Percentiles rank a stretch among this genome's conserved stretches.
These are phyloP conservation scores for Biscogniauxia sp. DNA, from an alignment of 2,329 filamentous ascomycete species.

Conservation along the genomic window DNA sequence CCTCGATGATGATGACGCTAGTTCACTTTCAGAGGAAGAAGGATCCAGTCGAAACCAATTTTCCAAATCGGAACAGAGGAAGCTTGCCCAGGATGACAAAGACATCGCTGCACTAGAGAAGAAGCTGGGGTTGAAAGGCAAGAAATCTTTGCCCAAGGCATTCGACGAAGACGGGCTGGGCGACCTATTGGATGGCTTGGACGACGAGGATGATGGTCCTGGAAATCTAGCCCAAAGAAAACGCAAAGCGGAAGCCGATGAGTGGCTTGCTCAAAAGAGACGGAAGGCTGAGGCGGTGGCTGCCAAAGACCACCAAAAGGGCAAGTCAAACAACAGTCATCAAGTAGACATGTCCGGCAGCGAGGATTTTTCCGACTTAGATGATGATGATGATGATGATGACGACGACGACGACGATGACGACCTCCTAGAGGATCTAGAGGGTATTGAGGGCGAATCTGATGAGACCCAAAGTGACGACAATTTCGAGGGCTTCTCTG, in stretches of 20 bases:
- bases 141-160: conserved; percentile 69
- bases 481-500: conserved; percentile 40
- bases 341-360: conserved; percentile 19
- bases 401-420: conserved; percentile 37
- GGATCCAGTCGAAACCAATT: conserved; percentile 9
- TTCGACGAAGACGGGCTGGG: conserved; percentile 83
- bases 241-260: conserved; percentile 54
- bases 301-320: conserved; percentile 6
- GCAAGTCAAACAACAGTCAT: conserved; percentile 26
- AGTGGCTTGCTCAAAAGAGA: conserved; percentile 60
- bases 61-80: conserved; percentile 52
- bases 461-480: conserved; percentile 31
- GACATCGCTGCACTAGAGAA: conserved; percentile 87
- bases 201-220: conserved; percentile 48
- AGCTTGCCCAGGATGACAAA: conserved; percentile 76
- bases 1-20: background rate
- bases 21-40: conserved; percentile 3
- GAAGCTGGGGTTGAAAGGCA: conserved; percentile 76
- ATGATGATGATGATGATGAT: conserved; percentile 21
- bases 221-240: conserved; percentile 59
- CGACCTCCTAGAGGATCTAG: conserved; percentile 28
- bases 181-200: conserved; percentile 70
- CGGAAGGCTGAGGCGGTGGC: conserved; percentile 40
- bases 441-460: background rate
- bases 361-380: conserved; percentile 2